Evolutionary conservation across 164 flowering plant species (phyloP).

Genomic region (Nymphaea colorata): DNA sequence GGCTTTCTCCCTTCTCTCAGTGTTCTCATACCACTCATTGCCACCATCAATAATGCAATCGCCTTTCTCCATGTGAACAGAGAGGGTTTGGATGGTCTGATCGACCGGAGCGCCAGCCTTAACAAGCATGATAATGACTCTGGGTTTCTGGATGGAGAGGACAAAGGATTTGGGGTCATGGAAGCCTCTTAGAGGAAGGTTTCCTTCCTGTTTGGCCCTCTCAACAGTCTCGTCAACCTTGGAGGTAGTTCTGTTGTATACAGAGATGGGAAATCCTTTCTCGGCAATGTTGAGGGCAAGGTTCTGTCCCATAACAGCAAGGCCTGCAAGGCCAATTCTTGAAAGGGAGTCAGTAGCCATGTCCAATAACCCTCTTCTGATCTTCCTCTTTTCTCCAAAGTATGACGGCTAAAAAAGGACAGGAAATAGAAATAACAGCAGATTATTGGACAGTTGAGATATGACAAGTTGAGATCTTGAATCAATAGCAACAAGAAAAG

Average conservation of each 20-base stretch:
- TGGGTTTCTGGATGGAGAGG: constrained; percentile 46
- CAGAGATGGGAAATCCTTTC: constrained; percentile 66
- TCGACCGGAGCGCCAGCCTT: constrained; percentile 81
- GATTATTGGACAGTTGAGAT: neutral
- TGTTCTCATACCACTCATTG: constrained; percentile 72
- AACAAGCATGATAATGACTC: constrained; percentile 58
- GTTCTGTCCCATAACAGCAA: constrained; percentile 76
- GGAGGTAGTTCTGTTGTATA: constrained; percentile 49
- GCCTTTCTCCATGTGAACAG: constrained; percentile 48
- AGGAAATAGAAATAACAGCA: neutral
- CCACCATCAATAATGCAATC: constrained; percentile 75
- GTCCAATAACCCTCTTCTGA: neutral
- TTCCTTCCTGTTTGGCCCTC: constrained; percentile 47
- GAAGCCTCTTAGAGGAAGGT: constrained; percentile 44
- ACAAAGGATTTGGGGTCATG: constrained; percentile 56
- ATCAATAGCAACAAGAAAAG: neutral
- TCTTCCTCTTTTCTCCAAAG: constrained; percentile 8
- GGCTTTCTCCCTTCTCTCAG: constrained; percentile 57
- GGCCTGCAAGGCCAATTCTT: constrained; percentile 68
- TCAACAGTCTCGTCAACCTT: constrained; percentile 60
- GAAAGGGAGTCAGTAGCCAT: constrained; percentile 25
- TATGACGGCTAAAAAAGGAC: neutral
- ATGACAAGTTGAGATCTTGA: neutral
- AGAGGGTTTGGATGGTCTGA: constrained; percentile 48
- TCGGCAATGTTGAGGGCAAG: constrained; percentile 69